Evolutionary conservation across 805 yeast species (phyloP), one percentile per base, ranked within the genome.

Genomic region (Limtongia smithiae): DNA sequence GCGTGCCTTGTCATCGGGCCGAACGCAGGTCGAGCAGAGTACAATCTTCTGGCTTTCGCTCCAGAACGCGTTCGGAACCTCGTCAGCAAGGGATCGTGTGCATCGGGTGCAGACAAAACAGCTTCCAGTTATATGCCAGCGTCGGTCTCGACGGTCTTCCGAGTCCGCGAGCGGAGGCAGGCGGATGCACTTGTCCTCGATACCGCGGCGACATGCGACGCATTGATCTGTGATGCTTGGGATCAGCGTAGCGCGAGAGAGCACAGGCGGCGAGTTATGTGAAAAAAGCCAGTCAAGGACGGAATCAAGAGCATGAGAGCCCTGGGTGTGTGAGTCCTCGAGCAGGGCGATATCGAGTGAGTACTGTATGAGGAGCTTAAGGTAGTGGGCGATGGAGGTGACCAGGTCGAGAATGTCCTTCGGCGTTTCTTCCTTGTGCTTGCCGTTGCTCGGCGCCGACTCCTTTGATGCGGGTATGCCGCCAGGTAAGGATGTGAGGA

Each of bases 321-420:
- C 75, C 28, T 78, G 79, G 6, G 77, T 71, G 3, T 73, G 60
- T 57, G 41, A 45, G 65, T 85, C 85, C 47, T 76, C 71, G 48
- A 77, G 81, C n/a, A 93, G 71, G 0, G 96, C 86, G 57, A 81
- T 80, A 50, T 80, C 77, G 36, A 93, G 74, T 0, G 96, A 93
- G 61, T 80, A 80, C 55, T 97, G 73, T 3, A 91, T 84, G 20
- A 93, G 71, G 5, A 91, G 73, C 65, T 93, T 93, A 60, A 93
- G 72, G 66, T 89, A 91, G 65, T 93, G 97, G 0, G 98, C 97
- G 59, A 91, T 71, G 0, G 94, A 89, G 1, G 96, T 87, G 4
- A 90, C 90, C 9, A 90, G 80, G 0, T 91, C 79, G 58, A 93
- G 74, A 34, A 91, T 62, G 20, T 69, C 72, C 31, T 60, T 64